A percentile compares a stretch with the other conserved stretches of the same genome.
phyloP scores from a whole-genome alignment of 192 early-diverging fungal species.

The Podila minutissima region DNA sequence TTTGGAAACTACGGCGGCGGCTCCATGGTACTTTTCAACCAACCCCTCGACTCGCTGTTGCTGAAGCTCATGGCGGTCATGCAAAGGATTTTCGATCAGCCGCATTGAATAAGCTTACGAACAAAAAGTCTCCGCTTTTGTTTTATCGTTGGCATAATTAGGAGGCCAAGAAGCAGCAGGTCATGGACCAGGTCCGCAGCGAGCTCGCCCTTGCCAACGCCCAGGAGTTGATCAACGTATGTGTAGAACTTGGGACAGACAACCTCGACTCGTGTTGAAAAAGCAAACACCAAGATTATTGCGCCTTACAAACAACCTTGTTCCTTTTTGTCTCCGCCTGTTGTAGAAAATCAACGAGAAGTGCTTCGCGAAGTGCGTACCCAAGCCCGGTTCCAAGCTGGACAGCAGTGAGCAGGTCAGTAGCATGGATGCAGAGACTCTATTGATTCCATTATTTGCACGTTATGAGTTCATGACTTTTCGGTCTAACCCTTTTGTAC shows the following conservation, averaged over 20 bases:
- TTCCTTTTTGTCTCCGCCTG: neutral
- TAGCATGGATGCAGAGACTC: neutral
- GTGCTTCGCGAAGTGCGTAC: conserved; percentile 86
- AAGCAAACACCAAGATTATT: neutral
- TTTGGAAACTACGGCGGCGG: conserved; percentile 48
- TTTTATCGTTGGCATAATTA: neutral
- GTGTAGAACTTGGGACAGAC: conserved; percentile 8
- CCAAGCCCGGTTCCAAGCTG: conserved; percentile 77
- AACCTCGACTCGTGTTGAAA: too few relatives aligned
- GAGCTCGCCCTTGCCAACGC: conserved; percentile 86
- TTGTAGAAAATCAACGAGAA: conserved; percentile 86
- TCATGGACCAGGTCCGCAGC: conserved; percentile 79
- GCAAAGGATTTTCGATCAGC: neutral
- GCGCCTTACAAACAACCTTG: too few relatives aligned
- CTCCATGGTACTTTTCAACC: conserved; percentile 35
- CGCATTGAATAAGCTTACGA: neutral
- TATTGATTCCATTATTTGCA: neutral
- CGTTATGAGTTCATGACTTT: neutral
- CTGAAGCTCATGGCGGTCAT: neutral
- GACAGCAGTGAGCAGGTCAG: conserved; percentile 74
- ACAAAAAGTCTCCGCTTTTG: neutral
- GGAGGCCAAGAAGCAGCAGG: conserved; percentile 73
- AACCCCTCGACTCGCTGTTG: neutral
- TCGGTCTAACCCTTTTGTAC: neutral
- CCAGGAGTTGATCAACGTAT: conserved; percentile 82